Evolutionary conservation across 2,329 filamentous ascomycete genomes (phyloP), one percentile per base, ranked within the genome.

Genomic region (Ophiostoma pallidulum): DNA sequence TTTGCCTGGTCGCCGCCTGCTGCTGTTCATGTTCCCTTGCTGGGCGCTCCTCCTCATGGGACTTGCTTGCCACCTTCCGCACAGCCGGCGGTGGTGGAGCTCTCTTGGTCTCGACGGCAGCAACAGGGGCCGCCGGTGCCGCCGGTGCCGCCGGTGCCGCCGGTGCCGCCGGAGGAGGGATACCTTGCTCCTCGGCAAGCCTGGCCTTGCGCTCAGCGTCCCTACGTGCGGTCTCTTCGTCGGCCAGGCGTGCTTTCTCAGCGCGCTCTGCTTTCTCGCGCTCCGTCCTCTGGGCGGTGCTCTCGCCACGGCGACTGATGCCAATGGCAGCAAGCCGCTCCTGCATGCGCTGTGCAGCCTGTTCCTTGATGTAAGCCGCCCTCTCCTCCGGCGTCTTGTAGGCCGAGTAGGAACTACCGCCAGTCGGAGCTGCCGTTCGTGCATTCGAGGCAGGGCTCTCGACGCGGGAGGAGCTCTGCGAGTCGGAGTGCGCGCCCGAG

Each of bases 291-390:
- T 98, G 90, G 48, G 84, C 78, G 29, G 89, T 70, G 26, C 81
- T 86, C 67, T 98, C 92, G 3, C 84, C 82, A 33, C 82, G 69
- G 61, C 94, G 94, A 64, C 88, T 94, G 61, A 98, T 84, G 31
- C 92, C 92, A 52, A 97, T 77, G 40, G 91, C 91, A 51, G 92
- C 92, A 59, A 98, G 78, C 51, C 92, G 83, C 65, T 97, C 92
- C 31, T 92, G 91, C 84, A 98, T 97, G 51, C 91, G 86, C 62
- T 91, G 87, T 64, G 97, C 90, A 8, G 92, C 94, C 63, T 96
- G 91, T 64, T 96, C 90, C 63, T 94, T 94, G 61, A 97, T 96
- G 60, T 94, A 95, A 5, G 91, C 89, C 31, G 94, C 89, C 47
- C 92, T 80, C 60, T 98, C 91, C 64, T 97, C 90, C 0, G 90